Evolutionary conservation across 768 basidiomycete species (phyloP).

Genomic region (Mycena albidolilacea): DNA sequence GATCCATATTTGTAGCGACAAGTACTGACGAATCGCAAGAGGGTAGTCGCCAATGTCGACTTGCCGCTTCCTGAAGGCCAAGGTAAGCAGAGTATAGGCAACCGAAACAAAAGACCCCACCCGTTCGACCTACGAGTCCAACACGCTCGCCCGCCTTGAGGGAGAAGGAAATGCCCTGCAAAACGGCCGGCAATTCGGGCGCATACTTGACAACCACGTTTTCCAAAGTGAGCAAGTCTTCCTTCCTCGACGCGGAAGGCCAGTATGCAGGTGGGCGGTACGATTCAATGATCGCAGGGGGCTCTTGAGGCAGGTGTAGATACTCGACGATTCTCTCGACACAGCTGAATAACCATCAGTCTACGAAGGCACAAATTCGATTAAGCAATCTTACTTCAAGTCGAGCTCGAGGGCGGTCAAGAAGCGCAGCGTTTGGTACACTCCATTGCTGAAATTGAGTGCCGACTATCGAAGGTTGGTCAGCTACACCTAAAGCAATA

Average conservation of each 20-base stretch:
- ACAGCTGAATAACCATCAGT: constrained; percentile 62
- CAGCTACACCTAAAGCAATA: constrained; percentile 24
- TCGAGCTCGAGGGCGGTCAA: constrained; percentile 33
- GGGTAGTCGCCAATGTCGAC: constrained; percentile 55
- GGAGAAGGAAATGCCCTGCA: constrained; percentile 83
- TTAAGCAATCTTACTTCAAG: constrained; percentile 19
- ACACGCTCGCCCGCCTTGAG: constrained; percentile 82
- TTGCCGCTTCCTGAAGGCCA: constrained; percentile 39
- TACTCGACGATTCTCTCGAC: constrained; percentile 95
- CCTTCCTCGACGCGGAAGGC: constrained; percentile 80
- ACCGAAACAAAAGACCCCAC: constrained; percentile 33
- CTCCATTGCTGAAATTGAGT: constrained; percentile 29
- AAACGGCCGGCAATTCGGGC: constrained; percentile 86
- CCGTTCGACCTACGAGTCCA: constrained; percentile 80
- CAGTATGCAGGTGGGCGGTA: constrained; percentile 91
- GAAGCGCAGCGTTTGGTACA: constrained; percentile 19
- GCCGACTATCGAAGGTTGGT: constrained; percentile 24
- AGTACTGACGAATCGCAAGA: constrained; percentile 43
- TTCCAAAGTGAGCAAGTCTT: constrained; percentile 76
- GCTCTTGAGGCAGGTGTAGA: constrained; percentile 90
- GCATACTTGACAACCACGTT: constrained; percentile 88
- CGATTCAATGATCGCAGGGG: constrained; percentile 80
- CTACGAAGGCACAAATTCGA: no score
- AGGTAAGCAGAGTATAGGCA: background rate
- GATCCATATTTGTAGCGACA: no score